Evolutionary conservation across 495 filamentous ascomycete genomes (phyloP), one percentile per base, ranked within the genome.

Genomic region (Sordaria brevicollis): DNA sequence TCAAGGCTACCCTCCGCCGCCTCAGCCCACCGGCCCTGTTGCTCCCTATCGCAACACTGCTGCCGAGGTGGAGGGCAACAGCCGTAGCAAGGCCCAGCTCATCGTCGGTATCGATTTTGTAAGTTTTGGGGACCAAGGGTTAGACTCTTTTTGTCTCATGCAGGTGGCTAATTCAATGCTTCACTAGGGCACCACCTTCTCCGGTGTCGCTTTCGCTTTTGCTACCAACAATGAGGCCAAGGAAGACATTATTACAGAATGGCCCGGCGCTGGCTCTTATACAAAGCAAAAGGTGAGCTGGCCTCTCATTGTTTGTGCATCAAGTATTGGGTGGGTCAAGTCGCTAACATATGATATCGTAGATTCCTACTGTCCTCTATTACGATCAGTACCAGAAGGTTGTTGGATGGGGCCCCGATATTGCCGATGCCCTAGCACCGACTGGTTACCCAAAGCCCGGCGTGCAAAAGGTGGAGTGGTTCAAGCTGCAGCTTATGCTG

Each of bases 31-130:
- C 29, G 78, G 78, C 2, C 79, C 80, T 49, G 77, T 68, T 36
- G 75, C 77, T 6, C 81, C 86, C 31, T 88, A 87, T 74, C 77
- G 82, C 38, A 83, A 85, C 69, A 82, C 86, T 66, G 87, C 87
- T 67, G 91, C 90, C 38, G 96, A 97, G 79, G 91, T 97, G 31
- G 93, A 97, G 74, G 93, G 91, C 34, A 90, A 88, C 68, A 92
- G 91, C 75, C 86, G 92, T 75, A 91, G 87, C 77, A 92, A 92
- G 79, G 89, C 90, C 25, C 90, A 92, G 83, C 82, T 93, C 71
- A 93, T 93, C 76, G 90, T 92, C 68, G 90, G 90, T 68, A 92
- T 92, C 76, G 90, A 93, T 76, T 93, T 93, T 83, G 90, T 93
- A 81, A 77, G 90, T 83, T 29, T 15, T 62, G 8, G 15, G 25